phyloP scores from a whole-genome alignment of 2,329 filamentous ascomycete species.

The Aspergillus neotritici region DNA sequence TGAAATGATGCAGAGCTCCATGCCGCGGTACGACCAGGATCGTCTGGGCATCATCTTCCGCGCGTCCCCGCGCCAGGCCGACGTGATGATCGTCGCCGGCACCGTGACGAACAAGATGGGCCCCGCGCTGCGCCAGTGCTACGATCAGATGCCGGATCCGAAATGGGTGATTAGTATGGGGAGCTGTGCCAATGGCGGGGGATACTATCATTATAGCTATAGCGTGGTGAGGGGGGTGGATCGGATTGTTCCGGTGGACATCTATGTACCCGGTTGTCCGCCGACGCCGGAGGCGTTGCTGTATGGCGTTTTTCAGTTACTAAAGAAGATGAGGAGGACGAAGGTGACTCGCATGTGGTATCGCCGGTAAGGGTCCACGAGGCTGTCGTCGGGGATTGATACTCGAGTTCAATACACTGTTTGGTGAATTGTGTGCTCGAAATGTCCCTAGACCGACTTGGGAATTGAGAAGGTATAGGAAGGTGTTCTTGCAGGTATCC shows the following conservation, averaged over 20 bases:
- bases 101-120: slow-evolving; percentile 96
- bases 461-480: too few relatives aligned
- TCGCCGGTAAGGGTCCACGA: too few relatives aligned
- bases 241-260: slow-evolving; percentile 70
- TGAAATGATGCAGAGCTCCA: slow-evolving; percentile 90
- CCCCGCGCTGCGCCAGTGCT: slow-evolving; percentile 77
- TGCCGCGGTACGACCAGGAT: slow-evolving; percentile 84
- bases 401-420: too few relatives aligned
- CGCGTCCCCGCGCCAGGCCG: slow-evolving; percentile 78
- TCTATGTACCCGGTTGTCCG: slow-evolving; percentile 71
- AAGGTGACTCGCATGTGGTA: slow-evolving; percentile 51
- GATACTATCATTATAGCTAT: slow-evolving; percentile 85
- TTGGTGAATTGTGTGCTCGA: too few relatives aligned
- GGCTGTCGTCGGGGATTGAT: too few relatives aligned
- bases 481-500: too few relatives aligned
- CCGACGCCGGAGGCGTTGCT: slow-evolving; percentile 50
- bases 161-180: slow-evolving; percentile 84
- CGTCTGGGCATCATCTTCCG: slow-evolving; percentile 84
- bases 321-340: slow-evolving; percentile 64
- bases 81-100: slow-evolving; percentile 88
- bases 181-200: slow-evolving; percentile 76
- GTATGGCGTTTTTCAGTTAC: slow-evolving; percentile 65
- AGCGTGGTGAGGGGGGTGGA: slow-evolving; percentile 70
- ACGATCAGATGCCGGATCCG: slow-evolving; percentile 92
- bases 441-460: too few relatives aligned